Conservation (phyloP, 1,284 basidiomycete species). For the Meripilus lineatus region DNA sequence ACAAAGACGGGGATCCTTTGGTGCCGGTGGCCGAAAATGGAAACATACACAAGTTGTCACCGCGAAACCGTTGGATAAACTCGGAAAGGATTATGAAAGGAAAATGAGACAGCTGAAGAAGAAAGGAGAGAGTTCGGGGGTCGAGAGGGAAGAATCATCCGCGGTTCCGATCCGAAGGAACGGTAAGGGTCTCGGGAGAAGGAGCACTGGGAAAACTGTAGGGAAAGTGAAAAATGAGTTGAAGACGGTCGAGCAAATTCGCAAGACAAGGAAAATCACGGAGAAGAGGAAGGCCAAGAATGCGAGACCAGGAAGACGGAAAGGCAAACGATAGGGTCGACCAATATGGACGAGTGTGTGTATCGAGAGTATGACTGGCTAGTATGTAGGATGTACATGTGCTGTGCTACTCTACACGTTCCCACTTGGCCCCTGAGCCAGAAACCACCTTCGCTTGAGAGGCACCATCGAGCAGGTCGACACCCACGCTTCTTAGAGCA, state of each 20-base stretch:
- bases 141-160: slow-evolving; percentile 17
- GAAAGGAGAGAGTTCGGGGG: slow-evolving; percentile 32
- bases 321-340: slow-evolving; percentile 37
- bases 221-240: slow-evolving; percentile 72
- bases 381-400: neutral
- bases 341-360: neutral
- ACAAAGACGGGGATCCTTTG: slow-evolving; percentile 24
- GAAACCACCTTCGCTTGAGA: slow-evolving; percentile 41
- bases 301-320: slow-evolving; percentile 55
- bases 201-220: slow-evolving; percentile 55
- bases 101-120: slow-evolving; percentile 61
- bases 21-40: slow-evolving; percentile 50
- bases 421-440: slow-evolving; percentile 73
- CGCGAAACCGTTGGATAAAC: slow-evolving; percentile 71
- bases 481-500: slow-evolving; percentile 69
- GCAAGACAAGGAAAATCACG: slow-evolving; percentile 60
- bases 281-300: slow-evolving; percentile 73
- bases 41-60: slow-evolving; percentile 58
- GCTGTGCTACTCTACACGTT: slow-evolving; percentile 36
- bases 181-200: slow-evolving; percentile 34
- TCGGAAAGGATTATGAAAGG: slow-evolving; percentile 64
- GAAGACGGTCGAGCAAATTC: slow-evolving; percentile 81
- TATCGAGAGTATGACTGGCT: neutral
- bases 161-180: slow-evolving; percentile 16
- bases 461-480: slow-evolving; percentile 61